Base-by-base conservation (phyloP, 306 rosid genomes). In the Quercus agrifolia region DNA sequence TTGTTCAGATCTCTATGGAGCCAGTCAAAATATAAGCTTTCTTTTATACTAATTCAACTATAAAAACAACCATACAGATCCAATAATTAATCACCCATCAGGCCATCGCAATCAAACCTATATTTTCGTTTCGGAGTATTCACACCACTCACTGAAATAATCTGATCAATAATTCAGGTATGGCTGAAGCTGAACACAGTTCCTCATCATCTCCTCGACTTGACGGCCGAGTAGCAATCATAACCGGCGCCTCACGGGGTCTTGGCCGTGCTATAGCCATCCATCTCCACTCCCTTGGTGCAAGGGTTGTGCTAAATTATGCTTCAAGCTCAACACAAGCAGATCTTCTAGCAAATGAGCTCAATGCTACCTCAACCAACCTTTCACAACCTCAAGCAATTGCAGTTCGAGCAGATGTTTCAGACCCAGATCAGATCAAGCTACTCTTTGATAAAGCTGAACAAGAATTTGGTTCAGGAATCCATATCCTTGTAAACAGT, bases 281-380 rank as follows among this genome's bases (percentile, higher is more conserved):
- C 75, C 89, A 89, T 74, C 89, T 89, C 28, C 87, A 82, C 70
- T 89, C 89, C 12, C 85, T 86, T 0, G 92, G 90, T 49, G 90
- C 90, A 38, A 82, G 46, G 25, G 86, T 89, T 1, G 83, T 80
- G 2, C 25, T 86, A 71, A 86, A 86, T 75, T 86, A 84, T 56
- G 78, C 85, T 46, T 75, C 86, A 4, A 79, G 71, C 69, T 79
- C 85, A 0, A 59, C 74, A 4, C 44, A 82, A 63, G 89, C 92
- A 5, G 87, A 87, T 21, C 83, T n/a, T 1, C 69, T 87, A 5
- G 89, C 77, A 10, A 63, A 87, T 2, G 64, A 86, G 73, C 86
- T 89, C 71, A 86, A 85, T 17, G 56, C 79, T 38, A 76, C 84
- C 2, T 35, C 70, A 11, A 10, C 67, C 17, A 19, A 58, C 5